Conservation (phyloP, 2,329 filamentous ascomycete genomes). For the Colletotrichum sp. region DNA sequence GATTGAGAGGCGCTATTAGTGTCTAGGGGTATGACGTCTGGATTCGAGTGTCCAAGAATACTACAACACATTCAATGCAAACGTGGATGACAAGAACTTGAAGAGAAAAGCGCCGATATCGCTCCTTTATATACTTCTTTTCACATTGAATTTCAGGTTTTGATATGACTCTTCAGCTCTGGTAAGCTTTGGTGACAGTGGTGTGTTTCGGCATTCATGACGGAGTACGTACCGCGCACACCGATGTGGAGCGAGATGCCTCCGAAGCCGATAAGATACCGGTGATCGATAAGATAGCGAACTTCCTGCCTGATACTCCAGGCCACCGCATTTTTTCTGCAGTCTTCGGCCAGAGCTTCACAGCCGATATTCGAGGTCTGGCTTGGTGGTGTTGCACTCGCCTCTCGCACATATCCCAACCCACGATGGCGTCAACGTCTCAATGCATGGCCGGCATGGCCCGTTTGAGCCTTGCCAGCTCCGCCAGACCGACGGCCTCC, state of each 20-base stretch:
- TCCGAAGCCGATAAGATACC: neutral
- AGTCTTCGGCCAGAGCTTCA: slow-evolving; percentile 11
- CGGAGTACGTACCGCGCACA: neutral
- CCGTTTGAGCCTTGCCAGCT: slow-evolving; percentile 49
- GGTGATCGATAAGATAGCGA: neutral
- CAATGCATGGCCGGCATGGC: slow-evolving; percentile 62
- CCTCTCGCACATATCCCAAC: slow-evolving; percentile 25
- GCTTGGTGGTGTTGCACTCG: neutral
- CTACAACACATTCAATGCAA: rapidly evolving
- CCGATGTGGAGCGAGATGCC: neutral
- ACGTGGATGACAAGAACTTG: rapidly evolving
- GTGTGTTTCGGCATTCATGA: neutral
- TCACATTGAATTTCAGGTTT: neutral
- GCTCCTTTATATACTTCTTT: neutral
- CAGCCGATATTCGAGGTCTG: neutral
- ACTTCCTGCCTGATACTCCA: neutral
- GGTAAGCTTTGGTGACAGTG: neutral
- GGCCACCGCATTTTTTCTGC: slow-evolving; percentile 17
- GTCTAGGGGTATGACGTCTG: neutral
- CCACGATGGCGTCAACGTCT: slow-evolving; percentile 55
- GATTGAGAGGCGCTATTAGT: neutral
- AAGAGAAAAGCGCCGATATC: neutral
- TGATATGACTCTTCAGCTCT: slow-evolving; percentile 2
- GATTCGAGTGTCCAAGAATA: neutral
- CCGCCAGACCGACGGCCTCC: slow-evolving; percentile 44